Percentiles rank a stretch among this genome's conserved stretches.
Evolutionary conservation across 371 early-diverging fungal genomes (phyloP).

Genomic region (Aphelidium insulamus): DNA sequence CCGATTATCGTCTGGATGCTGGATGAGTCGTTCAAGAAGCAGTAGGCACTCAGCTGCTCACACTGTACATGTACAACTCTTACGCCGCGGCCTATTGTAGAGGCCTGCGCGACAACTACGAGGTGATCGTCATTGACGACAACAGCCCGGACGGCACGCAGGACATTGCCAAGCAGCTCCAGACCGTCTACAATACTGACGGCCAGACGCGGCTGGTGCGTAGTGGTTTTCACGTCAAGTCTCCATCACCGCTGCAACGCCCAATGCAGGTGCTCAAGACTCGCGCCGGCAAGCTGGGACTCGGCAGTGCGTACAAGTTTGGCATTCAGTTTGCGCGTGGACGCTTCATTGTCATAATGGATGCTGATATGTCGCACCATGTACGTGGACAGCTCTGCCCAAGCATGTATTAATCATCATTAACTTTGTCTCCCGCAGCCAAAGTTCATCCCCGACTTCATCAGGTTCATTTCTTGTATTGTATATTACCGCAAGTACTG

Average conservation of each 20-base stretch:
- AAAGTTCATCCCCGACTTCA: constrained; percentile 88
- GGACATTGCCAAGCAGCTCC: constrained; percentile 72
- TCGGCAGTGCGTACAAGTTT: constrained; percentile 92
- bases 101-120: constrained; percentile 37
- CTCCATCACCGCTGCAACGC: not conserved
- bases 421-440: constrained; percentile 28
- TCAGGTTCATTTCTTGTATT: constrained; percentile 18
- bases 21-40: constrained; percentile 57
- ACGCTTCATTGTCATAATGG: constrained; percentile 92
- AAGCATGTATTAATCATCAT: constrained; percentile 1
- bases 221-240: not conserved
- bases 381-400: too few relatives aligned
- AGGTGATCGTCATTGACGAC: constrained; percentile 96
- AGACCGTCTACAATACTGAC: constrained; percentile 49
- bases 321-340: constrained; percentile 87
- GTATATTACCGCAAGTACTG: constrained; percentile 1
- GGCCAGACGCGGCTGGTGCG: constrained; percentile 70
- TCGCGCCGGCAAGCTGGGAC: constrained; percentile 87
- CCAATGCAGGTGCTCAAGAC: constrained; percentile 43
- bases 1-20: constrained; percentile 83
- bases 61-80: not conserved
- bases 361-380: constrained; percentile 98
- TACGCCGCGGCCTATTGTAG: constrained; percentile 4
- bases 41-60: constrained; percentile 15
- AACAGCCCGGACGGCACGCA: constrained; percentile 95